These are phyloP conservation scores for Malus sieversii DNA, from an alignment of 306 rosid species.

Conservation along the genomic window DNA sequence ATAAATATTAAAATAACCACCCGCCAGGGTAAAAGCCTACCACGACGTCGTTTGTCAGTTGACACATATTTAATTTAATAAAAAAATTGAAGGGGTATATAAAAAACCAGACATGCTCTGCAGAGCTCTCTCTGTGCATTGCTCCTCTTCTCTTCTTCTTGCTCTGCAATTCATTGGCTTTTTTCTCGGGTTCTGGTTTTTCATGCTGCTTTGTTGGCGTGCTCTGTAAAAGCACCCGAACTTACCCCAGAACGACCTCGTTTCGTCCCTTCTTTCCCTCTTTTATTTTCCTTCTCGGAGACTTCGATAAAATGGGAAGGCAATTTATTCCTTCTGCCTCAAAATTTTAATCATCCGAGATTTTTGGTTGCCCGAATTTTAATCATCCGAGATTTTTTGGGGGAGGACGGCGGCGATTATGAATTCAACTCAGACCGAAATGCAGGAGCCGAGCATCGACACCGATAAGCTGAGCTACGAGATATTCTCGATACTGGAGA, in stretches of 20 bases:
- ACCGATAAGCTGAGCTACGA: slow-evolving; percentile 96
- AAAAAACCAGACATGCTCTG: slow-evolving; percentile 38
- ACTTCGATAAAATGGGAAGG: not conserved
- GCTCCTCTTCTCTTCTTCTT: slow-evolving; percentile 22
- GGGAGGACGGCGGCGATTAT: slow-evolving; percentile 9
- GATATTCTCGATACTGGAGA: slow-evolving; percentile 90
- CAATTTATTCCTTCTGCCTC: not conserved
- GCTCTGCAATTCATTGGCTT: slow-evolving; percentile 28
- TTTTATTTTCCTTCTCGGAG: not conserved
- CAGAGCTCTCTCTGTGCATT: slow-evolving; percentile 9
- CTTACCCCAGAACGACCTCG: not conserved
- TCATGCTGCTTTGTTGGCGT: slow-evolving; percentile 22
- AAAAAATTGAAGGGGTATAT: not conserved
- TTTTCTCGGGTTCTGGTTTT: not conserved
- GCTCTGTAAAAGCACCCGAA: slow-evolving; percentile 9
- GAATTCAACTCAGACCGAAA: slow-evolving; percentile 52
- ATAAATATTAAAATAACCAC: not conserved
- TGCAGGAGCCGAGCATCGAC: slow-evolving; percentile 95
- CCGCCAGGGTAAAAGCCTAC: not conserved
- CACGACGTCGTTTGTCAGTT: not conserved
- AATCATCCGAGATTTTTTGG: not conserved
- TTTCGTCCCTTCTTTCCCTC: not conserved
- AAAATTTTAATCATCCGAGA: not conserved
- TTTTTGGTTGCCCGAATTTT: not conserved
- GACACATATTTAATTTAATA: not conserved